phyloP scores from a whole-genome alignment of 2,329 filamentous ascomycete genomes.

The Fusarium sp. region DNA sequence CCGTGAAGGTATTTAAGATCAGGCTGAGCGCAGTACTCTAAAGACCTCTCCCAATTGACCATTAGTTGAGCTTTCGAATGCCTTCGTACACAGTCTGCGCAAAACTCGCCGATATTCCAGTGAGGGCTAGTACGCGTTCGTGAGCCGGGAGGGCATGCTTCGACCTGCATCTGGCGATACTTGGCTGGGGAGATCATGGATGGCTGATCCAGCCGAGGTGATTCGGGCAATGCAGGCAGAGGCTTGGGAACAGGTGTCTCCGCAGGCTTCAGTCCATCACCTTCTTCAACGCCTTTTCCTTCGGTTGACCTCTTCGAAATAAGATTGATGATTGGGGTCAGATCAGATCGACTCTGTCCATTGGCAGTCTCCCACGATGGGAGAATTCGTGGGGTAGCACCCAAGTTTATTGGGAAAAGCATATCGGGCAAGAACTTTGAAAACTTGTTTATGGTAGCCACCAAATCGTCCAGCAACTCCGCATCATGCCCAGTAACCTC shows the following conservation, averaged over 20 bases:
- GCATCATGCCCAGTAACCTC: slow-evolving; percentile 51
- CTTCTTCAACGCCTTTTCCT: slow-evolving; percentile 3
- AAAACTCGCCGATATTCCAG: slow-evolving; percentile 75
- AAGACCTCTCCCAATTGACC: slow-evolving; percentile 72
- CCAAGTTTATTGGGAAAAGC: slow-evolving; percentile 85
- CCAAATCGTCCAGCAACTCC: slow-evolving; percentile 58
- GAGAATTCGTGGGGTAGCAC: slow-evolving; percentile 56
- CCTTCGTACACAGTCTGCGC: slow-evolving; percentile 69
- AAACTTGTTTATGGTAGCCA: slow-evolving; percentile 78
- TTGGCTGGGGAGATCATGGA: slow-evolving; percentile 45
- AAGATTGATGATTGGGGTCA: slow-evolving; percentile 49
- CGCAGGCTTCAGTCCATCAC: background rate
- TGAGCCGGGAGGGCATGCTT: slow-evolving; percentile 73
- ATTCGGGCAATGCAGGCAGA: slow-evolving; percentile 11
- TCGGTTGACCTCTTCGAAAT: slow-evolving; percentile 46
- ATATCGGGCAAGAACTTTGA: slow-evolving; percentile 81
- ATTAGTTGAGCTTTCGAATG: slow-evolving; percentile 78
- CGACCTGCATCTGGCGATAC: slow-evolving; percentile 58
- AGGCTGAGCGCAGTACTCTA: slow-evolving; percentile 80
- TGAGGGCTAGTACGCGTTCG: slow-evolving; percentile 67
- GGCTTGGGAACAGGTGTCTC: slow-evolving; percentile 8
- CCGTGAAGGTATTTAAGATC: slow-evolving; percentile 81
- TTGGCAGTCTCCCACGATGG: slow-evolving; percentile 71
- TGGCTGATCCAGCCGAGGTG: background rate
- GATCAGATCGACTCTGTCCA: slow-evolving; percentile 38